phyloP scores from a whole-genome alignment of 2,329 filamentous ascomycete genomes.

The Bipolaris victoriae region DNA sequence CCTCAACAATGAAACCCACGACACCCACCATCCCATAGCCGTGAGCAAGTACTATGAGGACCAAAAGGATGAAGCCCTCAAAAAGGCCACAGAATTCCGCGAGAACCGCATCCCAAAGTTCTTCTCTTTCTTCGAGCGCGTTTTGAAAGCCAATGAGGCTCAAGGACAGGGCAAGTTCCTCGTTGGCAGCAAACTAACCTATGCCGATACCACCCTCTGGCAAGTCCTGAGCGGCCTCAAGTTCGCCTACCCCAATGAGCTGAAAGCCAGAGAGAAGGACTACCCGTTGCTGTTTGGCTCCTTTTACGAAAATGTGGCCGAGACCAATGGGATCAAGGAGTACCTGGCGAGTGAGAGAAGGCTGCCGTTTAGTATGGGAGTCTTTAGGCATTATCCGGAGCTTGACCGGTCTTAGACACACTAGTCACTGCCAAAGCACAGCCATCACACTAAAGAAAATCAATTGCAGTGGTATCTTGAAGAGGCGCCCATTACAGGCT shows the following conservation, averaged over 20 bases:
- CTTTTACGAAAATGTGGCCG: slow-evolving; percentile 68
- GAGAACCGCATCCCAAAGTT: slow-evolving; percentile 72
- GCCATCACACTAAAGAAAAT: slow-evolving; percentile 39
- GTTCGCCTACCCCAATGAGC: slow-evolving; percentile 73
- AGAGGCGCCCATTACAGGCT: slow-evolving; percentile 37
- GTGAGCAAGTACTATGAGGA: slow-evolving; percentile 71
- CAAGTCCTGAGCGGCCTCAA: slow-evolving; percentile 65
- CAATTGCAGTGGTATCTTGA: slow-evolving; percentile 49
- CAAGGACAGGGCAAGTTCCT: slow-evolving; percentile 67
- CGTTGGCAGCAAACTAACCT: slow-evolving; percentile 68
- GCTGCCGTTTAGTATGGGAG: slow-evolving; percentile 65
- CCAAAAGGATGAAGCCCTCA: slow-evolving; percentile 71
- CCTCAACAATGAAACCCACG: slow-evolving; percentile 73
- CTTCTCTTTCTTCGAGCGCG: slow-evolving; percentile 71
- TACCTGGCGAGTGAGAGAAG: slow-evolving; percentile 72
- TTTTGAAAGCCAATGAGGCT: slow-evolving; percentile 64
- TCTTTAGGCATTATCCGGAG: slow-evolving; percentile 77
- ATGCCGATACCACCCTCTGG: slow-evolving; percentile 76
- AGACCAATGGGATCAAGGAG: slow-evolving; percentile 67
- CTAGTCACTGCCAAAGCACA: neutral
- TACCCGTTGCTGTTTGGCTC: slow-evolving; percentile 66
- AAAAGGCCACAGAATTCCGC: slow-evolving; percentile 64
- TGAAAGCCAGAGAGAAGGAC: slow-evolving; percentile 62
- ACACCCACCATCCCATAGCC: slow-evolving; percentile 75
- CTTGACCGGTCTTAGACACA: slow-evolving; percentile 61